phyloP scores from a whole-genome alignment of 176 grass and related monocot species.

The Bromus sterilis region DNA sequence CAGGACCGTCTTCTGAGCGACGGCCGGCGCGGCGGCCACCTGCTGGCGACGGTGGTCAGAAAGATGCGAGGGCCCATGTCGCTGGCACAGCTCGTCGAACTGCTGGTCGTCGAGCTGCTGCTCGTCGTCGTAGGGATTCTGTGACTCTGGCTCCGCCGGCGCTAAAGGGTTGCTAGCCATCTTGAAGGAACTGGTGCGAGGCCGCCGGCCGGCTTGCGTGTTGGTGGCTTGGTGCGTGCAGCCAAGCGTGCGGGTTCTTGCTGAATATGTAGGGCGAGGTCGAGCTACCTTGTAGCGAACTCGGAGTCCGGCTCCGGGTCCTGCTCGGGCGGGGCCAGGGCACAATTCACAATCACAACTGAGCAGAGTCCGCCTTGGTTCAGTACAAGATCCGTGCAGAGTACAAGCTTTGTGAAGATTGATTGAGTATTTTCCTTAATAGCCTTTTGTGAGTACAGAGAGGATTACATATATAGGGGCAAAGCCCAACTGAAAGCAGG shows the following conservation, averaged over 20 bases:
- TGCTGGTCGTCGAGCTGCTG: not conserved
- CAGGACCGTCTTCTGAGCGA: not conserved
- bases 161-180: too few species aligned
- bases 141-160: too few species aligned
- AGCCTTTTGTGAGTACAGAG: too few species aligned
- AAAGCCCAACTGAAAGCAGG: too few species aligned
- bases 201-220: not conserved
- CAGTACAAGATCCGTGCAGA: too few species aligned
- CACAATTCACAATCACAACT: too few species aligned
- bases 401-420: too few species aligned
- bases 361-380: too few species aligned
- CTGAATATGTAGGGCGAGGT: not conserved
- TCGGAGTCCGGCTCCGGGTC: not conserved
- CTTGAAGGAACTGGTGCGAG: not conserved
- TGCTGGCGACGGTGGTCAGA: not conserved
- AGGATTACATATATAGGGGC: too few species aligned
- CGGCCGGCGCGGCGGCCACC: not conserved
- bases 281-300: not conserved
- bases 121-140: not conserved
- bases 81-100: not conserved
- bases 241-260: not conserved
- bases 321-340: not conserved
- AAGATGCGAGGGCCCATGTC: not conserved
- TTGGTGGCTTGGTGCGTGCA: not conserved
- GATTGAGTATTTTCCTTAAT: too few species aligned